Percentiles rank a stretch among this genome's conserved stretches.
Evolutionary conservation across 345 rosid species (phyloP).

Genomic region (Dimocarpus longan): DNA sequence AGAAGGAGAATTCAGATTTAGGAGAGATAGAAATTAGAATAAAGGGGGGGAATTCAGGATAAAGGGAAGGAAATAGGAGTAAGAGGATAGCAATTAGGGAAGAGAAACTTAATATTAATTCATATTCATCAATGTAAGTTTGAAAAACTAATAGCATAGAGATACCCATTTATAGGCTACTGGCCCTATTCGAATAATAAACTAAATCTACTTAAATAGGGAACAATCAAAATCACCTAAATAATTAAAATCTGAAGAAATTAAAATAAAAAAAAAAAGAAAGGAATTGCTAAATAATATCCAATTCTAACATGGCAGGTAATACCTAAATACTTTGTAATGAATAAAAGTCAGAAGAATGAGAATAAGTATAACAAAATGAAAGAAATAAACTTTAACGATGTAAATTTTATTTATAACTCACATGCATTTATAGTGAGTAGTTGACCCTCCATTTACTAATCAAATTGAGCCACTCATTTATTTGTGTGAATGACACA

Average conservation of each 20-base stretch:
- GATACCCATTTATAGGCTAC: not conserved
- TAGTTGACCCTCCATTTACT: not conserved
- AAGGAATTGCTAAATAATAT: too few relatives aligned
- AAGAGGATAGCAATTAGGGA: not conserved
- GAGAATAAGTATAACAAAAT: not conserved
- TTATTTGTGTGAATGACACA: not conserved
- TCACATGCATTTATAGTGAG: not conserved
- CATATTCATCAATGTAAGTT: not conserved
- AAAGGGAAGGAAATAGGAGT: not conserved
- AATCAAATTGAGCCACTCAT: not conserved
- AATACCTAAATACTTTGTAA: not conserved
- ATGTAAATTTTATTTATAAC: too few relatives aligned
- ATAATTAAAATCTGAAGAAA: not conserved
- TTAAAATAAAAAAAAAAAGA: too few relatives aligned
- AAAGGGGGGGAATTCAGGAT: not conserved
- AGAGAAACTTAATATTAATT: not conserved
- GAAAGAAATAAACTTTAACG: not conserved
- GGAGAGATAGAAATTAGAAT: not conserved
- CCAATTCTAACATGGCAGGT: not conserved
- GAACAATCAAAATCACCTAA: not conserved
- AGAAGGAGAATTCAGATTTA: not conserved
- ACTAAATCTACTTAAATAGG: not conserved
- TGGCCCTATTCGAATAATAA: too few relatives aligned
- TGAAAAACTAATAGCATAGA: not conserved
- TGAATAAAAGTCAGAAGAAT: not conserved